Conservation (phyloP, 768 basidiomycete genomes). For the Dictyophora rubrovolvata region DNA sequence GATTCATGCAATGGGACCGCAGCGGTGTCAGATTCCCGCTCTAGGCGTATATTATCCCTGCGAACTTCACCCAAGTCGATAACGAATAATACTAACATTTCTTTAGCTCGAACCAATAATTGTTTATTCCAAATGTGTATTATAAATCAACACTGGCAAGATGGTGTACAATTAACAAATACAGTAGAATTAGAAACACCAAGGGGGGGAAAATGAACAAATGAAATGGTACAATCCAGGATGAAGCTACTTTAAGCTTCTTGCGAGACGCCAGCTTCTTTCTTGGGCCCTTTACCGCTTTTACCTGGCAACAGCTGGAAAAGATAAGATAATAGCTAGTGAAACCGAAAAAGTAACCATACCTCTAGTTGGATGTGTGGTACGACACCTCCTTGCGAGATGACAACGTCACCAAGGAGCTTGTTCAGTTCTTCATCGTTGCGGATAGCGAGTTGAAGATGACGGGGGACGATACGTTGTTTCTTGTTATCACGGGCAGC, state of each 20-base stretch:
- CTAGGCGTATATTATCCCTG: too few species aligned
- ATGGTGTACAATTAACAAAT: not conserved
- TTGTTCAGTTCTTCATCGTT: conserved; percentile 67
- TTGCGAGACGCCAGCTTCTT: conserved; percentile 31
- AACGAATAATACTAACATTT: too few species aligned
- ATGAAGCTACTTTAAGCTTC: conserved; percentile 19
- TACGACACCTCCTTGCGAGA: conserved; percentile 70
- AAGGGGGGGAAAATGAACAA: not conserved
- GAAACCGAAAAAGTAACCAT: not conserved
- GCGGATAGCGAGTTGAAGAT: conserved; percentile 65
- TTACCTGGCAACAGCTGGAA: conserved; percentile 36
- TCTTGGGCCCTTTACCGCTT: conserved; percentile 31
- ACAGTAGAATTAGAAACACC: not conserved
- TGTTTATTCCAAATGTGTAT: too few species aligned
- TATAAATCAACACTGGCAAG: too few species aligned
- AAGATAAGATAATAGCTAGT: not conserved
- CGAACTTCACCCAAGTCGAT: too few species aligned
- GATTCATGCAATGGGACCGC: too few species aligned
- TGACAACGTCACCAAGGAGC: conserved; percentile 52
- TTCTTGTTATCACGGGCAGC: conserved; percentile 76
- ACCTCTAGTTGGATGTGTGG: conserved; percentile 44
- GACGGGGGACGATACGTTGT: conserved; percentile 71
- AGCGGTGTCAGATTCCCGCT: too few species aligned
- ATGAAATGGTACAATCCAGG: conserved; percentile 24
- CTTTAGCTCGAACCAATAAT: too few species aligned